phyloP scores from a whole-genome alignment of 2,329 filamentous ascomycete genomes.

The Leptoxyphium fumago region DNA sequence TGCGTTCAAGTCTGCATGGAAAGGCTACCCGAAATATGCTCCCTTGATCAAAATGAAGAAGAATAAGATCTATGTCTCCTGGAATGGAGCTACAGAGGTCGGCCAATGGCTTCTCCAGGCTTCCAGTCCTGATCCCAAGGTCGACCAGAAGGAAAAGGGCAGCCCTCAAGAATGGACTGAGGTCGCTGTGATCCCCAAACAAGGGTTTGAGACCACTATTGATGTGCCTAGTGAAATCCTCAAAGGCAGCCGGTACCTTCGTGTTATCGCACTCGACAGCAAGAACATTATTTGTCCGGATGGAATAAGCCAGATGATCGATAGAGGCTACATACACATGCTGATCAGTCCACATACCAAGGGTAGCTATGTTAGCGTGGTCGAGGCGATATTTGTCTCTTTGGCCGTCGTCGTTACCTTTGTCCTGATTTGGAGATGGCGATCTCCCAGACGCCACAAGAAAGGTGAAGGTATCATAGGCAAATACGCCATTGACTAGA shows the following conservation, averaged over 20 bases:
- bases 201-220: constrained; percentile 27
- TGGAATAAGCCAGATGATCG: neutral
- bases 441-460: neutral
- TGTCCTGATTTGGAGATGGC: neutral
- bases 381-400: neutral
- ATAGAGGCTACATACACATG: neutral
- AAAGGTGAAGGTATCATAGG: neutral
- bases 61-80: constrained; percentile 33
- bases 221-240: constrained; percentile 6
- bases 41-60: constrained; percentile 16
- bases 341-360: neutral
- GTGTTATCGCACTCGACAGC: constrained; percentile 15
- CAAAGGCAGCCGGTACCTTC: constrained; percentile 10
- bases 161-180: constrained; percentile 6
- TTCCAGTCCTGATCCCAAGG: neutral
- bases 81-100: constrained; percentile 35
- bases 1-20: constrained; percentile 38
- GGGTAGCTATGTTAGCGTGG: neutral
- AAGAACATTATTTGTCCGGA: neutral
- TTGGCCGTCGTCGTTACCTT: neutral
- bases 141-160: neutral
- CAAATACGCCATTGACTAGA: neutral
- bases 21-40: constrained; percentile 22
- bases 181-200: constrained; percentile 6
- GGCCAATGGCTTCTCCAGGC: constrained; percentile 27